phyloP scores from a whole-genome alignment of 805 yeast species.

The Candida orba region DNA sequence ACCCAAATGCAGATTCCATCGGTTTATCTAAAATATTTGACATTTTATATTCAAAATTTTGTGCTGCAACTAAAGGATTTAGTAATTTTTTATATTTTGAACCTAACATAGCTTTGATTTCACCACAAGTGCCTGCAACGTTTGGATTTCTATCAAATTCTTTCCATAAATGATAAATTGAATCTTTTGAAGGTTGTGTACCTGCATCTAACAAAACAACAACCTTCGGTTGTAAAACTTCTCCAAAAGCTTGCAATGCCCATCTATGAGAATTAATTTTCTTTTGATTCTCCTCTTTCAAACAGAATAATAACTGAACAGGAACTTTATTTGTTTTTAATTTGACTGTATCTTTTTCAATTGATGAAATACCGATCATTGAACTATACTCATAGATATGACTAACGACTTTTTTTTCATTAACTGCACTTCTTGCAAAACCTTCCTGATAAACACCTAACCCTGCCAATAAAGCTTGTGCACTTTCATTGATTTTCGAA shows the following conservation, averaged over 20 bases:
- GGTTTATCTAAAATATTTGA: conserved; percentile 94
- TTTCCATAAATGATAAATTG: conserved; percentile 86
- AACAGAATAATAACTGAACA: conserved; percentile 79
- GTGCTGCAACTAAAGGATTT: conserved; percentile 93
- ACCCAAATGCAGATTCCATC: conserved; percentile 90
- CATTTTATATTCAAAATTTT: conserved; percentile 93
- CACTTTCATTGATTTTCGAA: conserved; percentile 67
- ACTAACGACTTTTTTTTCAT: conserved; percentile 71
- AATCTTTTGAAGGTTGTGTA: conserved; percentile 78
- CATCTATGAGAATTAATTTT: conserved; percentile 95
- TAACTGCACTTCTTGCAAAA: conserved; percentile 85
- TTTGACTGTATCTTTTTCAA: conserved; percentile 56
- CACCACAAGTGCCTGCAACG: conserved; percentile 98
- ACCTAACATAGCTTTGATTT: conserved; percentile 83
- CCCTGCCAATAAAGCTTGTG: conserved; percentile 75
- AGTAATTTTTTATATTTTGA: conserved; percentile 43
- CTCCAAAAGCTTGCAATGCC: conserved; percentile 92
- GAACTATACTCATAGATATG: conserved; percentile 94
- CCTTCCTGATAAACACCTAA: conserved; percentile 94
- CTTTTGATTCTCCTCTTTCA: conserved; percentile 82
- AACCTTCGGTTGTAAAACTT: conserved; percentile 72
- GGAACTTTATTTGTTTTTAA: conserved; percentile 68
- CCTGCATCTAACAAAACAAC: conserved; percentile 90
- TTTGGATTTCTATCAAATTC: conserved; percentile 66
- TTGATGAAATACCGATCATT: conserved; percentile 73